Conservation (phyloP, 164 flowering plant genomes). For the Santalum album region DNA sequence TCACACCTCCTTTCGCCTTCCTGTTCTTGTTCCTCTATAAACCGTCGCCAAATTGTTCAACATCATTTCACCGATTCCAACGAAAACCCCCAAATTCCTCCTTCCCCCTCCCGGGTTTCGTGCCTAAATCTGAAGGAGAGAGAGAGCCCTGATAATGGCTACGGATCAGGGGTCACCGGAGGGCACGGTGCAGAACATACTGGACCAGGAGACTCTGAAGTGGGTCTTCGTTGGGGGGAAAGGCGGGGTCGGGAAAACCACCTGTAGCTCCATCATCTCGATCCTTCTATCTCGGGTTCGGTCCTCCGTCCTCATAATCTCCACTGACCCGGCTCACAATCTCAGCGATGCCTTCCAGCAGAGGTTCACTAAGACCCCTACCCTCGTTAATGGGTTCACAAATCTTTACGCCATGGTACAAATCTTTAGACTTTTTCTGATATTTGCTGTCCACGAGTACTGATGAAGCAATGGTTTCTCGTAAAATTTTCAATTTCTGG, state of each 20-base stretch:
- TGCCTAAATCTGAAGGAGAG: background rate
- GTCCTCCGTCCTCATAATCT: slow-evolving; percentile 75
- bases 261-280: slow-evolving; percentile 77
- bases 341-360: slow-evolving; percentile 96
- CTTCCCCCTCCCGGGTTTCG: background rate
- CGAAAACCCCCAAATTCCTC: no score
- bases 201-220: slow-evolving; percentile 72
- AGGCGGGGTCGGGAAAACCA: slow-evolving; percentile 97
- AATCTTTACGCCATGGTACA: slow-evolving; percentile 90
- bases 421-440: background rate
- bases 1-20: no score
- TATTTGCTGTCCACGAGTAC: background rate
- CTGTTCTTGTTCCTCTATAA: no score
- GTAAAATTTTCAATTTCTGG: no score
- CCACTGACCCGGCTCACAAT: slow-evolving; percentile 96
- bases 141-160: slow-evolving; percentile 24
- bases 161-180: slow-evolving; percentile 44
- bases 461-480: no score
- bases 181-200: slow-evolving; percentile 61
- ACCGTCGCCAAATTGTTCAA: no score
- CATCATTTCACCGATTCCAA: no score
- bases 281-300: slow-evolving; percentile 61
- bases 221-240: slow-evolving; percentile 99
- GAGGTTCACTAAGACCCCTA: slow-evolving; percentile 75
- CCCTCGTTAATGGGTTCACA: slow-evolving; percentile 75